Evolutionary conservation across 306 rosid genomes (phyloP).

Genomic region (Morella rubra): DNA sequence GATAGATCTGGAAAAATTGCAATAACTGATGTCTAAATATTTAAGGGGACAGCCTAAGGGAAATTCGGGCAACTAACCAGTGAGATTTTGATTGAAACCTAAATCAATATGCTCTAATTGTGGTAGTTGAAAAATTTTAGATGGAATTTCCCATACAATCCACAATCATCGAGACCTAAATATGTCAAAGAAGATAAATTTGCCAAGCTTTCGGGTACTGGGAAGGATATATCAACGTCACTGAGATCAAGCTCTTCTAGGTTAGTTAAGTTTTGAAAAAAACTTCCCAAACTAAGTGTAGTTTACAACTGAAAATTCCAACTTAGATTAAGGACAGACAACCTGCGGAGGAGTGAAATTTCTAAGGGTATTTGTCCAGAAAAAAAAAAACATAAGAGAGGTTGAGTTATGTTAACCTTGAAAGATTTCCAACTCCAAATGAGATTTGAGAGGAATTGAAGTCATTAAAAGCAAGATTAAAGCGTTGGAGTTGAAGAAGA

Average conservation of each 20-base stretch:
- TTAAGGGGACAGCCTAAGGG: constrained; percentile 7
- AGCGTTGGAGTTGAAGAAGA: too few relatives aligned
- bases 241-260: neutral
- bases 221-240: neutral
- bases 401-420: too few relatives aligned
- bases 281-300: neutral
- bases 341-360: neutral
- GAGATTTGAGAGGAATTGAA: too few relatives aligned
- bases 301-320: too few relatives aligned
- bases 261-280: neutral
- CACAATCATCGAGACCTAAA: neutral
- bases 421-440: too few relatives aligned
- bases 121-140: constrained; percentile 31
- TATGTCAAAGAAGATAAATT: constrained; percentile 28
- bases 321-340: neutral
- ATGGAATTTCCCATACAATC: constrained; percentile 31
- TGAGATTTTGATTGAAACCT: constrained; percentile 2
- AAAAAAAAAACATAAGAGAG: too few relatives aligned
- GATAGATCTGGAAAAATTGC: constrained; percentile 18
- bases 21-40: neutral
- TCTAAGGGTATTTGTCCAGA: neutral
- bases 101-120: constrained; percentile 16
- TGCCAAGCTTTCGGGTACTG: constrained; percentile 22
- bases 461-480: too few relatives aligned
- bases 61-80: constrained; percentile 40